Base-by-base conservation (phyloP, 73 alveolate genomes). In the Effrenium voratum region DNA sequence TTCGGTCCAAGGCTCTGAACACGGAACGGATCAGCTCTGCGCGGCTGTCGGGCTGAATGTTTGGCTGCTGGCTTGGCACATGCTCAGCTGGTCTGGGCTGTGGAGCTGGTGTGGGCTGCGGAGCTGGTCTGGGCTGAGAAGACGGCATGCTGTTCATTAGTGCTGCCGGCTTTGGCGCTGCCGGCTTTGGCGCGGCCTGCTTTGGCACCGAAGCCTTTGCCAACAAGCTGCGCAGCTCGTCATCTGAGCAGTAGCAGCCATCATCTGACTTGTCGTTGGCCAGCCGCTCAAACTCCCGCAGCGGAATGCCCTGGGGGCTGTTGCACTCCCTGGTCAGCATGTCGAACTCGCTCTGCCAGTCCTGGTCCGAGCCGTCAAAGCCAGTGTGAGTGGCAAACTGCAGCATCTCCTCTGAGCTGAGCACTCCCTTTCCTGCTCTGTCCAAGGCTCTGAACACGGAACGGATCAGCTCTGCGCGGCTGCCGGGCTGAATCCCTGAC, bases 361-460 rank as follows among this genome's bases (percentile, higher is more conserved):
- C 93, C 57, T 6, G 30, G 10, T 83, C 93, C 26, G 77, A 34
- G 93, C 93, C 93, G 10, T 26, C 72, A 36, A 83, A 83, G 30
- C 95, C 95, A 3, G 95, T 88, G 41, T n/a, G 68, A 40, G 22
- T 72, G 5, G 95, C 95, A 24, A 88, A 88, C 50, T 84, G 95
- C 47, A 84, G 83, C 85, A 88, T 60, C 49, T 88, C 95, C n/a
- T 30, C 85, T 2, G 85, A 84, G 3, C 40, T 88, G 73, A 88
- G 85, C 28, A 22, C 2, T 32, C 95, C 95, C 19, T 52, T 38
- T 70, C 85, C 44, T 16, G 68, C 46, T 34, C 38, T 40, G 72
- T 88, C 73, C 73, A 88, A 40, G 13, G 72, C 83, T 12, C 40
- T 32, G 41, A 87, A 87, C 47, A 60, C 94, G 5, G 36, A 1